phyloP scores from a whole-genome alignment of 2,329 filamentous ascomycete species.

The Alternaria hordeiaustralica region DNA sequence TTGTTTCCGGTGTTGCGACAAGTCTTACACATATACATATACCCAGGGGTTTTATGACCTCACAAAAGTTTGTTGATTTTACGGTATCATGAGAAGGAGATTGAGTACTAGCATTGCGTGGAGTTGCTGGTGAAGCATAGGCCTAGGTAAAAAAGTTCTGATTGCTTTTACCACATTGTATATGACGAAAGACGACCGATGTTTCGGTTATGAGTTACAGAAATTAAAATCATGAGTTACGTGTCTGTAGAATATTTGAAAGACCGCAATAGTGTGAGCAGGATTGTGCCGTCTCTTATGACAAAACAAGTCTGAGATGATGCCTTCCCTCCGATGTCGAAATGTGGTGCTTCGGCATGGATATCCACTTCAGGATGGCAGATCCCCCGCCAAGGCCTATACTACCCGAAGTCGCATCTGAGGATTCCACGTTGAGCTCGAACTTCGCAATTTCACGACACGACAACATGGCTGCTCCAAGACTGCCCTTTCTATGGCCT shows the following conservation, averaged over 20 bases:
- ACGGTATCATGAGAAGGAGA: not conserved
- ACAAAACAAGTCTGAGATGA: not conserved
- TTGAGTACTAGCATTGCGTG: conserved; percentile 7
- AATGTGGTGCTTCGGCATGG: conserved; percentile 4
- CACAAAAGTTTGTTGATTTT: conserved; percentile 9
- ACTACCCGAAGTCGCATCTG: conserved; percentile 15
- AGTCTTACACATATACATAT: conserved; percentile 9
- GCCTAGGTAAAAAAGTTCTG: not conserved
- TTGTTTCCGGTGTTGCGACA: conserved; percentile 11
- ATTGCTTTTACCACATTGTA: not conserved
- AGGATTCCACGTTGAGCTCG: conserved; percentile 5
- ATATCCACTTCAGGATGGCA: conserved; percentile 18
- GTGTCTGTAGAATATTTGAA: not conserved
- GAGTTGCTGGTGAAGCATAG: not conserved
- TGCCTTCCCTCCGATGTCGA: not conserved
- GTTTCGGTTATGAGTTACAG: not conserved
- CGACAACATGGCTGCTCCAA: conserved; percentile 51
- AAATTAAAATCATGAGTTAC: not conserved
- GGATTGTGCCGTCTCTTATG: not conserved
- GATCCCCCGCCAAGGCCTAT: conserved; percentile 19
- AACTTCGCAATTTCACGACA: conserved; percentile 1
- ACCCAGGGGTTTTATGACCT: conserved; percentile 9
- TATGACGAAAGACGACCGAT: not conserved
- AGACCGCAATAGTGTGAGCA: not conserved
- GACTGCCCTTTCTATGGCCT: conserved; percentile 57